phyloP scores from a whole-genome alignment of 371 early-diverging fungal species.

The Syncephalis fuscata region DNA sequence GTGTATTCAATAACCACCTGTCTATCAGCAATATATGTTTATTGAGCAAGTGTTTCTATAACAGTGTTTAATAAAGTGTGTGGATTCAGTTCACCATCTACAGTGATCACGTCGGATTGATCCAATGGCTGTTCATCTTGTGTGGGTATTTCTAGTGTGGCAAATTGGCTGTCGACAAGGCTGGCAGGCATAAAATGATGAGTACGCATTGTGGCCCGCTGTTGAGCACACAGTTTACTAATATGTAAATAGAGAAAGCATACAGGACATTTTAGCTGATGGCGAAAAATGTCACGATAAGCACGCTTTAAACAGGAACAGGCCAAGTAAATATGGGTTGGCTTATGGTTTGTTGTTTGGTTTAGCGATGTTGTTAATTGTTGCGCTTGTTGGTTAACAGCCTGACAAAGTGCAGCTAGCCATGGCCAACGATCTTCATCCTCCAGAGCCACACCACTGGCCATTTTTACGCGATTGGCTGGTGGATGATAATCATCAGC shows the following conservation, averaged over 20 bases:
- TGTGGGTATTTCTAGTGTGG: neutral
- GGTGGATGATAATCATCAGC: neutral
- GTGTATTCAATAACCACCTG: no score
- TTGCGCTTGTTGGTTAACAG: neutral
- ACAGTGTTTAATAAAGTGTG: no score
- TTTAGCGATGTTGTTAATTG: neutral
- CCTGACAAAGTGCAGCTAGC: neutral
- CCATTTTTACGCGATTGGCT: neutral
- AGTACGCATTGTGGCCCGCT: neutral
- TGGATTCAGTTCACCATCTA: no score
- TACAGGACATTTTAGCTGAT: no score
- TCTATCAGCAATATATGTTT: no score
- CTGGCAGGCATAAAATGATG: neutral
- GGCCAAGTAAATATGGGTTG: neutral
- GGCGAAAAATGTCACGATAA: neutral
- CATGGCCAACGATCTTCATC: slow-evolving; percentile 1
- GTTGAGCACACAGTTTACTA: neutral
- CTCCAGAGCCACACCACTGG: neutral
- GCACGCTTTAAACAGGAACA: neutral
- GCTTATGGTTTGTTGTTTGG: no score
- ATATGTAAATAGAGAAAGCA: neutral
- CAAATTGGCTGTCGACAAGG: neutral
- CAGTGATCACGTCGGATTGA: no score
- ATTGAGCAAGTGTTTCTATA: no score
- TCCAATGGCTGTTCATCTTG: neutral